Evolutionary conservation across 495 filamentous ascomycete genomes (phyloP).

Genomic region (Penicillium verhagenii): DNA sequence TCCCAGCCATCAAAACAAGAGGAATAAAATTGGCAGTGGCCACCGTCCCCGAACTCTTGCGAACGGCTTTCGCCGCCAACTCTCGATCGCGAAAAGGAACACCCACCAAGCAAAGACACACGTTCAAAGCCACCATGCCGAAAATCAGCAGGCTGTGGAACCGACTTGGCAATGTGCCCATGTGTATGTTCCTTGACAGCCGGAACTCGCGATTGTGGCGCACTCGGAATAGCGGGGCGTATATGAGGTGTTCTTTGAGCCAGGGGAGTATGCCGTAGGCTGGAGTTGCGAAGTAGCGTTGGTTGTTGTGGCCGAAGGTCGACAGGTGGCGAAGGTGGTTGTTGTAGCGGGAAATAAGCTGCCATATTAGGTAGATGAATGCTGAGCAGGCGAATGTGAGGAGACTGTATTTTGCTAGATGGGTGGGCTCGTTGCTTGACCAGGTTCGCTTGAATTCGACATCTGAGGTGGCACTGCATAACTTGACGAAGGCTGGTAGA

Average conservation of each 20-base stretch:
- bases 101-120: conserved; percentile 70
- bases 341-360: conserved; percentile 49
- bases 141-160: conserved; percentile 73
- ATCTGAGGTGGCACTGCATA: background rate
- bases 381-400: conserved; percentile 51
- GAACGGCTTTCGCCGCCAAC: conserved; percentile 53
- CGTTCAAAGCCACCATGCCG: conserved; percentile 71
- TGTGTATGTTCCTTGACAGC: conserved; percentile 71
- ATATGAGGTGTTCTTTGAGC: conserved; percentile 77
- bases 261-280: conserved; percentile 50
- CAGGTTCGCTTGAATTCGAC: background rate
- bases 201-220: conserved; percentile 86
- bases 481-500: background rate
- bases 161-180: conserved; percentile 83
- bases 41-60: conserved; percentile 74
- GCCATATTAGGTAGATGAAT: conserved; percentile 51
- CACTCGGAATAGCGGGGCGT: conserved; percentile 76
- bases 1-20: conserved; percentile 62
- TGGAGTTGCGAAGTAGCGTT: conserved; percentile 55
- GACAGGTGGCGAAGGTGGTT: conserved; percentile 70
- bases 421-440: background rate
- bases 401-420: conserved; percentile 39
- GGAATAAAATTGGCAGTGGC: conserved; percentile 79
- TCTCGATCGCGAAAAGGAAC: conserved; percentile 54
- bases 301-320: conserved; percentile 68